A percentile compares a stretch with the other conserved stretches of the same genome.
Evolutionary conservation across 495 filamentous ascomycete species (phyloP).

Genomic region (Friedmanniomyces endolithicus): DNA sequence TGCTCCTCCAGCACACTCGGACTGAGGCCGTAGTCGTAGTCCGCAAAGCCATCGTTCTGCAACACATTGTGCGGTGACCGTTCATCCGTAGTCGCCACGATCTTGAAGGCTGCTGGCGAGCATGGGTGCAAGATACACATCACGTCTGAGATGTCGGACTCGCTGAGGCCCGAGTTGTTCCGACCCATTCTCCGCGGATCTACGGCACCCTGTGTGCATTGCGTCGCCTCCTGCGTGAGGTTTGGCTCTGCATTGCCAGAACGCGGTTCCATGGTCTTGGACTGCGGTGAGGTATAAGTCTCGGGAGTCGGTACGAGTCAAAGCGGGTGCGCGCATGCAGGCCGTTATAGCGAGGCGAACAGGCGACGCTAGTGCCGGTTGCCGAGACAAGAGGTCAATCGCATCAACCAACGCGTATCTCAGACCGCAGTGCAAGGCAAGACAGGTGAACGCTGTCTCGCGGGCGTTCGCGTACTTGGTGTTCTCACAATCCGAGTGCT

Average conservation of each 20-base stretch:
- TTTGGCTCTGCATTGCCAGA: background rate
- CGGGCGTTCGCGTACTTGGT: background rate
- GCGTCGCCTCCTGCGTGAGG: slow-evolving; percentile 34
- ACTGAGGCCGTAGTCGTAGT: slow-evolving; percentile 29
- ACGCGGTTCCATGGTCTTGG: background rate
- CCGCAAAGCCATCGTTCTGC: slow-evolving; percentile 26
- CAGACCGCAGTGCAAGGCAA: background rate
- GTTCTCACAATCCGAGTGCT: background rate
- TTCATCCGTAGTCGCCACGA: slow-evolving; percentile 46
- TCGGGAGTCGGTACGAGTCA: background rate
- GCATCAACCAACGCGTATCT: background rate
- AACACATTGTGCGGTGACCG: slow-evolving; percentile 47
- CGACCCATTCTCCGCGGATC: slow-evolving; percentile 68
- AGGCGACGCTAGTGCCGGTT: slow-evolving; percentile 3
- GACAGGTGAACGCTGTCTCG: background rate
- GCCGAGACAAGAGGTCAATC: background rate
- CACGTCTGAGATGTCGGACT: slow-evolving; percentile 73
- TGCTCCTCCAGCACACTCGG: slow-evolving; percentile 33
- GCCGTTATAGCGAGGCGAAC: slow-evolving; percentile 1
- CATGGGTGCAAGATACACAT: slow-evolving; percentile 78
- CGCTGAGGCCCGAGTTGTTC: slow-evolving; percentile 63
- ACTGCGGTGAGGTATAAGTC: background rate
- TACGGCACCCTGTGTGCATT: slow-evolving; percentile 67
- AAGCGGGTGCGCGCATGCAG: slow-evolving; percentile 1
- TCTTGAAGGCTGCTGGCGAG: slow-evolving; percentile 54